Evolutionary conservation across 768 basidiomycete genomes (phyloP), one percentile per base, ranked within the genome.

Genomic region (Cystobasidium onofrii): DNA sequence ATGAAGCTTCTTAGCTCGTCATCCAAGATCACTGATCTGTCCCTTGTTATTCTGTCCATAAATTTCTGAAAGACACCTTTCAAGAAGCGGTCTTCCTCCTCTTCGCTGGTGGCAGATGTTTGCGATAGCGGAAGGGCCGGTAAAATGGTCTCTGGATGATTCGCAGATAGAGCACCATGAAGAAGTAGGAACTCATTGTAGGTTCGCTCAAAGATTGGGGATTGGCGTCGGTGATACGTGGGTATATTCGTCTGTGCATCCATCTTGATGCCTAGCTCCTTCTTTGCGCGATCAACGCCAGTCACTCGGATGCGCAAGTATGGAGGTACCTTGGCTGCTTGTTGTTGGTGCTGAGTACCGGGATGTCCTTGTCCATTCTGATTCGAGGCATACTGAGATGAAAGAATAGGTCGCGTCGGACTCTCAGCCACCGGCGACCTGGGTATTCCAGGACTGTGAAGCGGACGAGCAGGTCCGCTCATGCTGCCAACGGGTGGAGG

Each of bases 171-270:
- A 61, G 93, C 86, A 61, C 96, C 92, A 78, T 93, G 92, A 81
- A 98, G 92, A 76, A 90, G 87, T 80, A 92, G 90, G 81, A 96
- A 97, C 81, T 99, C 96, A 78, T 88, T 82, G 81, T 97, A 98
- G 43, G 93, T 95, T 73, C 96, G 88, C 54, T 92, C 94, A 74
- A 97, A 89, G 80, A 20, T 41, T 46, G 27, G 63, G 64, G 74
- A 77, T 29, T 72, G 73, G n/a, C 75, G 69, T 33, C 75, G 74
- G 23, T 77, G 76, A 41, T 76, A 99, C 80, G 91, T 94, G 50
- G 91, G 87, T 29, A 98, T 84, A 80, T 97, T 98, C 50, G 94
- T 96, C 94, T 95, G 92, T 18, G 92, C 93, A 81, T 99, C 96
- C 75, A 99, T 87, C 80, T 91, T 88, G 80, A 99, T 85, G 80